Evolutionary conservation across 2,329 filamentous ascomycete genomes (phyloP).

Genomic region (Aspergillus amoenus): DNA sequence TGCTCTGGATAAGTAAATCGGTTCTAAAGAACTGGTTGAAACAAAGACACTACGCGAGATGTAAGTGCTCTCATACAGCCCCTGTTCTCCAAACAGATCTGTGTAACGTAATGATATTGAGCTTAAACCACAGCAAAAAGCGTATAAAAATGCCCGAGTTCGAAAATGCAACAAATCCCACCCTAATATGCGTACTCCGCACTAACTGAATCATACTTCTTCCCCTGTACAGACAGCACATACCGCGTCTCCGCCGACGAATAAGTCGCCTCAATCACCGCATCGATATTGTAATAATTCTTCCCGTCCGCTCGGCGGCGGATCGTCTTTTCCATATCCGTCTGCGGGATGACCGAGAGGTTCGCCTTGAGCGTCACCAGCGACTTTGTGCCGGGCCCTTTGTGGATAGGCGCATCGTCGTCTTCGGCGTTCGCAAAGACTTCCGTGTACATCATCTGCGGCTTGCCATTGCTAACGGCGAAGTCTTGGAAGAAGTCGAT

Average conservation of each 20-base stretch:
- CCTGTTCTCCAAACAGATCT: too few species aligned
- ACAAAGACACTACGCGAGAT: too few species aligned
- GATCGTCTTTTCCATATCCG: slow-evolving; percentile 3
- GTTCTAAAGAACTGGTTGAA: too few species aligned
- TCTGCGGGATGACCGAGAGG: slow-evolving; percentile 1
- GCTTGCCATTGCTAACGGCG: not conserved
- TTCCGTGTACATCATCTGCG: not conserved
- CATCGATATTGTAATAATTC: slow-evolving; percentile 8
- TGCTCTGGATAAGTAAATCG: too few species aligned
- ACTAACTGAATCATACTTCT: slow-evolving; percentile 7
- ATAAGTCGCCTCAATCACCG: slow-evolving; percentile 11
- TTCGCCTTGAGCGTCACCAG: slow-evolving; percentile 9
- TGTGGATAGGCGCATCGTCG: not conserved
- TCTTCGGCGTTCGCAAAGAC: slow-evolving; percentile 2
- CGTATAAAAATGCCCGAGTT: not conserved
- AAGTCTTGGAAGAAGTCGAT: slow-evolving; percentile 7
- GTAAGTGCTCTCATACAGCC: too few species aligned
- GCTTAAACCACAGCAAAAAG: not conserved
- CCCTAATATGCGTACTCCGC: slow-evolving; percentile 11
- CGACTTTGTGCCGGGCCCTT: not conserved
- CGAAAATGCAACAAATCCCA: not conserved
- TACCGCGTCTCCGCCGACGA: slow-evolving; percentile 6
- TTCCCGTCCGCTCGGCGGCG: not conserved
- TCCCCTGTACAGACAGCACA: slow-evolving; percentile 7
- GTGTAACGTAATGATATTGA: too few species aligned